phyloP scores from a whole-genome alignment of 2,329 filamentous ascomycete species.

The Drechslerella dactyloides region DNA sequence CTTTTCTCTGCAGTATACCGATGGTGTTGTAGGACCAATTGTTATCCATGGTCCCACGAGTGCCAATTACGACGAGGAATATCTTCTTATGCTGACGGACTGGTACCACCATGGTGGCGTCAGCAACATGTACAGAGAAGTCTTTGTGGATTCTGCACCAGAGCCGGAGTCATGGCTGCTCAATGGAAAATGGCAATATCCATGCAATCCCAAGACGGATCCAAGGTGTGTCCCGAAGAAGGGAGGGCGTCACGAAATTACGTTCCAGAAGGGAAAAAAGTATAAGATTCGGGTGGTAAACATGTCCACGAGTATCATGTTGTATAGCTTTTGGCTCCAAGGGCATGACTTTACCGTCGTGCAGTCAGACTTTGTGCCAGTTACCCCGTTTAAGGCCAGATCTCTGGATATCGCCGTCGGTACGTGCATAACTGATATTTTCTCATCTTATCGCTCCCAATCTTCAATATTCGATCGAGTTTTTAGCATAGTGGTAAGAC shows the following conservation, averaged over 20 bases:
- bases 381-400: slow-evolving; percentile 69
- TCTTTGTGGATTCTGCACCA: slow-evolving; percentile 52
- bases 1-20: slow-evolving; percentile 63
- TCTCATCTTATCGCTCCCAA: slow-evolving; percentile 23
- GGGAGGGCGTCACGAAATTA: slow-evolving; percentile 48
- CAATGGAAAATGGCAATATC: slow-evolving; percentile 45
- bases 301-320: slow-evolving; percentile 56
- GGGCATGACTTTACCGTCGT: slow-evolving; percentile 70
- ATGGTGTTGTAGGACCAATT: slow-evolving; percentile 68
- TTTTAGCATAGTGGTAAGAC: too few relatives aligned
- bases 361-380: slow-evolving; percentile 68
- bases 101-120: too few relatives aligned
- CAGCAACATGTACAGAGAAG: too few relatives aligned
- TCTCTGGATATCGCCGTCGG: slow-evolving; percentile 68
- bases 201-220: slow-evolving; percentile 52
- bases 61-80: slow-evolving; percentile 68
- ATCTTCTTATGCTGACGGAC: slow-evolving; percentile 69
- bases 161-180: slow-evolving; percentile 24
- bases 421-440: too few relatives aligned
- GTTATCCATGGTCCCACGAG: slow-evolving; percentile 68
- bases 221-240: slow-evolving; percentile 50
- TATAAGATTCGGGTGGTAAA: slow-evolving; percentile 60
- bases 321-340: slow-evolving; percentile 63
- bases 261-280: slow-evolving; percentile 51
- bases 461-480: too few relatives aligned